A percentile compares a stretch with the other conserved stretches of the same genome.
phyloP scores from a whole-genome alignment of 257 asterid genomes.

The Solanum pinnatisectum region DNA sequence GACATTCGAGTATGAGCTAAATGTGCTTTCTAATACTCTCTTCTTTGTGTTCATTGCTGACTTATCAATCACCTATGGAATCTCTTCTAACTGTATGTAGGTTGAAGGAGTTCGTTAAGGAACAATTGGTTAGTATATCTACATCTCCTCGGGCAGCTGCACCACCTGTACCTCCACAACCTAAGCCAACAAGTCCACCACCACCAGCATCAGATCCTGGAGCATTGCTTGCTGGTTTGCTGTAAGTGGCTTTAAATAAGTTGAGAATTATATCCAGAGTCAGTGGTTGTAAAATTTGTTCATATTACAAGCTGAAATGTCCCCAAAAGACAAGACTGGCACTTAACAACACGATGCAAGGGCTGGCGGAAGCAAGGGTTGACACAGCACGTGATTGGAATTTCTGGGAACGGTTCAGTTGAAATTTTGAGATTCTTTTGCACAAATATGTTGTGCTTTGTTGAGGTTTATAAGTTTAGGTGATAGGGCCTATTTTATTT shows the following conservation, averaged over 20 bases:
- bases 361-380: conserved; percentile 41
- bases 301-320: conserved; percentile 12
- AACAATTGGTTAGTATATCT: conserved; percentile 56
- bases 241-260: conserved; percentile 19
- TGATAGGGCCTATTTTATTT: background rate
- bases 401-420: conserved; percentile 12
- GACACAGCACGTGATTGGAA: conserved; percentile 16
- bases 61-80: background rate
- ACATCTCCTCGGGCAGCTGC: conserved; percentile 38
- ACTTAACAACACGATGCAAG: conserved; percentile 20
- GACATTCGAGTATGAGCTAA: conserved; percentile 61
- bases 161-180: conserved; percentile 34
- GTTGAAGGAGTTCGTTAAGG: conserved; percentile 79
- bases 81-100: conserved; percentile 17
- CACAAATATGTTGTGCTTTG: conserved; percentile 32
- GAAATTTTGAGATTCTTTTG: conserved; percentile 53
- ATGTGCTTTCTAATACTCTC: background rate
- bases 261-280: background rate
- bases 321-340: conserved; percentile 13
- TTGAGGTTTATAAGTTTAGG: conserved; percentile 13
- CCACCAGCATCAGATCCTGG: conserved; percentile 57
- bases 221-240: conserved; percentile 76
- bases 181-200: conserved; percentile 41
- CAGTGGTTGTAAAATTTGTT: conserved; percentile 25
- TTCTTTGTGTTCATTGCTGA: background rate